Percentiles rank a stretch among this genome's conserved stretches.
Conservation (phyloP, 345 rosid species). For the Linum tenue region DNA sequence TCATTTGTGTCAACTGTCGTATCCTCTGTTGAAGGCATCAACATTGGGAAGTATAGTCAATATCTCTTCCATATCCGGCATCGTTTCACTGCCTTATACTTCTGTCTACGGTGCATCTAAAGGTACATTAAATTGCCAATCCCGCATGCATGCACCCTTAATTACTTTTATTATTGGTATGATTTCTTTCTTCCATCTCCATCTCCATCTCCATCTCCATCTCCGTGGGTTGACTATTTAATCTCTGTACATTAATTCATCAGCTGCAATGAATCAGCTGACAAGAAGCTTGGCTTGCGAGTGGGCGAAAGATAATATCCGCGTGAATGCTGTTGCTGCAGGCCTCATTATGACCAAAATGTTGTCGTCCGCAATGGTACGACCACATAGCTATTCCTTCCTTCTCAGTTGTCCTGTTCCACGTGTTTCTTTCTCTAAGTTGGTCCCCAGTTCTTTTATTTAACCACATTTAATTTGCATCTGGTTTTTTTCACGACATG, state of each 20-base stretch:
- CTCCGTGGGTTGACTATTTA: neutral
- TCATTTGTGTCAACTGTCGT: neutral
- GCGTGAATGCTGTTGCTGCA: slow-evolving; percentile 1
- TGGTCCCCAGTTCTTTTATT: no score
- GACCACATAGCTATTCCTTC: neutral
- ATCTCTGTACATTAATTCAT: no score
- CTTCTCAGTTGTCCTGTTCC: neutral
- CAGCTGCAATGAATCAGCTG: neutral
- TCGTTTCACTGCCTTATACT: neutral
- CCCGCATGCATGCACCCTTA: no score
- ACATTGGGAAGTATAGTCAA: neutral
- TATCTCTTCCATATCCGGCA: neutral
- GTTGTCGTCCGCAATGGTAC: neutral
- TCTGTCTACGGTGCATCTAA: neutral
- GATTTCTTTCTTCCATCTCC: neutral
- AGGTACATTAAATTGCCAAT: neutral
- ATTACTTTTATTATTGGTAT: no score
- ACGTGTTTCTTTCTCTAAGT: no score
- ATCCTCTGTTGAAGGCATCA: slow-evolving; percentile 1
- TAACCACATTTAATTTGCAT: no score
- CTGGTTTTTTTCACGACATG: no score
- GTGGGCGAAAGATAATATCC: slow-evolving; percentile 1
- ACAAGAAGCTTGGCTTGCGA: slow-evolving; percentile 1
- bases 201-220: neutral
- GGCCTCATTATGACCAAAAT: neutral